Percentiles rank a stretch among this genome's conserved stretches.
These are phyloP conservation scores for Penicillium sp. DNA, from an alignment of 2,329 filamentous ascomycete species.

Conservation along the genomic window DNA sequence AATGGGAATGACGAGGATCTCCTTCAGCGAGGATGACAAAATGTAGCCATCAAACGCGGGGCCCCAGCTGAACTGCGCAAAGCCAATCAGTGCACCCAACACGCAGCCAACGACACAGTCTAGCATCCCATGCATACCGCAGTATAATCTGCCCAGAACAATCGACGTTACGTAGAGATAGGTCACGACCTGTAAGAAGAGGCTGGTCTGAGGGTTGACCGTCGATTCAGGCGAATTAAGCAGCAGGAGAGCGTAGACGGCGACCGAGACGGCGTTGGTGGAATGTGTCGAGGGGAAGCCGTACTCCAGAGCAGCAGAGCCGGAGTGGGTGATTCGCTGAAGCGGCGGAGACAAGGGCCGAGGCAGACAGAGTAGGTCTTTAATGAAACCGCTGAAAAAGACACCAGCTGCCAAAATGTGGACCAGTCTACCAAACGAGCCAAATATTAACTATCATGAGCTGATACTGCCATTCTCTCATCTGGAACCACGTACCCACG, in stretches of 20 bases:
- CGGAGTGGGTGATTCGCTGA: slow-evolving; percentile 95
- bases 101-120: slow-evolving; percentile 80
- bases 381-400: slow-evolving; percentile 88
- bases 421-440: slow-evolving; percentile 45
- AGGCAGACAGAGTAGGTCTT: slow-evolving; percentile 89
- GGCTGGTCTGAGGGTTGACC: slow-evolving; percentile 57
- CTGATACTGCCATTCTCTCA: background rate
- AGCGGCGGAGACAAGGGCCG: slow-evolving; percentile 88
- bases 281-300: slow-evolving; percentile 97
- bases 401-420: slow-evolving; percentile 76
- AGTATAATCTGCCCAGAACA: slow-evolving; percentile 87
- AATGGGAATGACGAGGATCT: slow-evolving; percentile 62
- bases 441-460: slow-evolving; percentile 14
- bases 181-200: slow-evolving; percentile 64
- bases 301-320: slow-evolving; percentile 90
- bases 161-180: slow-evolving; percentile 90
- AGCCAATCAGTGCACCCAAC: slow-evolving; percentile 66
- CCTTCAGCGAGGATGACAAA: slow-evolving; percentile 61
- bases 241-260: slow-evolving; percentile 74
- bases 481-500: slow-evolving; percentile 66
- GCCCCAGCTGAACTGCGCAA: slow-evolving; percentile 56
- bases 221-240: slow-evolving; percentile 65
- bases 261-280: slow-evolving; percentile 93
- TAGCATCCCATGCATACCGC: slow-evolving; percentile 96
- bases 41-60: slow-evolving; percentile 68